Percentiles rank a stretch among this genome's conserved stretches.
Conservation (phyloP, 441 rosid species). For the Populus hybrid region DNA sequence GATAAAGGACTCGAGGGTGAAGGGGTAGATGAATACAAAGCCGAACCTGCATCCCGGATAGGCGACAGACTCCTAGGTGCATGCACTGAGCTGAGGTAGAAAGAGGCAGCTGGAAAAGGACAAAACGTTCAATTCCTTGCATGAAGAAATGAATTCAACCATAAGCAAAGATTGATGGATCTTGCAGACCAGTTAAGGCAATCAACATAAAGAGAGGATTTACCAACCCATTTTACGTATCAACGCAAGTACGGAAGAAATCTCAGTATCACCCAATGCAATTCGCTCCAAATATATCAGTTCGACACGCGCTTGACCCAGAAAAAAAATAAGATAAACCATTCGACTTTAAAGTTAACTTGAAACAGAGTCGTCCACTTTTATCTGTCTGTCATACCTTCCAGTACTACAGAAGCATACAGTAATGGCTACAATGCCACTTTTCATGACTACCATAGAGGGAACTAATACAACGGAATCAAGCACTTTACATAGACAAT, state of each 20-base stretch:
- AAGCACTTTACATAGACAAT: slow-evolving; percentile 24
- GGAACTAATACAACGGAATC: slow-evolving; percentile 10
- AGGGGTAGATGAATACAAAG: not conserved
- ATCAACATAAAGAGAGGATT: not conserved
- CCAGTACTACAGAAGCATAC: not conserved
- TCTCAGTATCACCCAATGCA: not conserved
- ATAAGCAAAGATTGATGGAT: not conserved
- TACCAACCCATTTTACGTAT: not conserved
- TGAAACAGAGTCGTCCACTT: not conserved
- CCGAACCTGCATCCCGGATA: not conserved
- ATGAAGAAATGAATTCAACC: not conserved
- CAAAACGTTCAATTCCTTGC: not conserved
- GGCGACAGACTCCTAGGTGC: not conserved
- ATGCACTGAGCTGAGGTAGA: not conserved
- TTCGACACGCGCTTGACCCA: no score
- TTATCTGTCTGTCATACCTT: not conserved
- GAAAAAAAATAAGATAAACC: no score
- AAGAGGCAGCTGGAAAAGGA: not conserved
- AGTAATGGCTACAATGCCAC: not conserved
- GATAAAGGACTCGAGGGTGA: not conserved
- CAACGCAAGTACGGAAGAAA: not conserved
- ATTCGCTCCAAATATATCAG: no score
- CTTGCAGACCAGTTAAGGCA: no score
- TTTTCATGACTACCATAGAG: not conserved
- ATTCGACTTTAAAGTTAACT: not conserved